Base-by-base conservation (phyloP, 2,329 filamentous ascomycete genomes). In the Clonostachys chloroleuca region DNA sequence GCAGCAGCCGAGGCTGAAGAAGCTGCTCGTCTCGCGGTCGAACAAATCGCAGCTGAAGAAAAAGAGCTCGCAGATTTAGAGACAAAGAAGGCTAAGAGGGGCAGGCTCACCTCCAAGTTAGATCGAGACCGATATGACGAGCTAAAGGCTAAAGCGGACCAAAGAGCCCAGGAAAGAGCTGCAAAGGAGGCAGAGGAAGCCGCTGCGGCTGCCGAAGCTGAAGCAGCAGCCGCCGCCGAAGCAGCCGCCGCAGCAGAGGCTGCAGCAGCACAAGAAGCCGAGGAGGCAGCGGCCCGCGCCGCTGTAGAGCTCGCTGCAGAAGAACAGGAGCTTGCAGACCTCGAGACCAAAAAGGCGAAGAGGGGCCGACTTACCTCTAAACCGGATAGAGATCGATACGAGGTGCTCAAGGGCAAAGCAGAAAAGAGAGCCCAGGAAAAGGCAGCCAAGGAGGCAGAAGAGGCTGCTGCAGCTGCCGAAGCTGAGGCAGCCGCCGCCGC, bases 81-180 rank as follows among this genome's bases (percentile, higher is more conserved):
- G 34, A 52, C 50, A 12, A 61, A 60, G 47, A 61, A 57, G 36
- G 47, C 39, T 33, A 74, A 73, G 58, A 70, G 69, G 51, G 62
- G 63, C 34, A 66, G 63, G 47, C 52, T 51, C 16, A 43, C 36
- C 45, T 54, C 52, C 33, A 57, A 55, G 48, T 60, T 56, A 10
- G 52, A 50, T 12, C 30, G 20, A 20, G 48, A 44, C 20, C 49
- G 33, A 33, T 43, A 43, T 12, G 36, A 39, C 36, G 17, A n/a
- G 14, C 36, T 39, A 3, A 39, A 39, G 17, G 57, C 49, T 16
- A 56, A 66, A 41, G 55, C 61, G 5, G 64, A 67, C 48, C 56
- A 64, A 34, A 43, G 54, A 44, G 56, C 51, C 16, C 52, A 51
- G 13, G 48, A 51, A 34, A 39, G 10, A 14, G 36, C 17, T 8